Conservation (phyloP, 2,329 filamentous ascomycete species). For the Hymenoscyphus occultus region DNA sequence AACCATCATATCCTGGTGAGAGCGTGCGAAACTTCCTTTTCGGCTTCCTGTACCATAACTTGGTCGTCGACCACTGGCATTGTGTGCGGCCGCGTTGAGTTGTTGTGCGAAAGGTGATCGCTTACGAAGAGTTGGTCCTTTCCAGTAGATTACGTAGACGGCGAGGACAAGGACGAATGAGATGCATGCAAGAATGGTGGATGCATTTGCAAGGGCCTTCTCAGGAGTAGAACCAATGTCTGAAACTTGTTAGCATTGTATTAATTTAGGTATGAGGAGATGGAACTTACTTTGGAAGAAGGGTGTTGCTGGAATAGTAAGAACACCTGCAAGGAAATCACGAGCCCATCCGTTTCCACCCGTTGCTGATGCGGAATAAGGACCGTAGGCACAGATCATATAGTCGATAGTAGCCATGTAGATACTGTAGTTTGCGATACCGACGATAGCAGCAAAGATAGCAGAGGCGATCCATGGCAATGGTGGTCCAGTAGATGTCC, state of each 20-base stretch:
- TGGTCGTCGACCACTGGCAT: constrained; percentile 19
- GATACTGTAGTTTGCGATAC: constrained; percentile 68
- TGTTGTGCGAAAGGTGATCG: constrained; percentile 64
- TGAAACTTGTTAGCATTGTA: constrained; percentile 21
- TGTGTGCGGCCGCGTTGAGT: constrained; percentile 43
- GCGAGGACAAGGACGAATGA: constrained; percentile 59
- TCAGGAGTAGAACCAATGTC: constrained; percentile 51
- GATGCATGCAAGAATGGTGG: constrained; percentile 62
- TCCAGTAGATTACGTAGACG: constrained; percentile 66
- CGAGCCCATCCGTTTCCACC: constrained; percentile 73
- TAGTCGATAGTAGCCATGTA: constrained; percentile 79
- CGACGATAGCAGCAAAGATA: constrained; percentile 63
- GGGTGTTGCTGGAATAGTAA: constrained; percentile 65
- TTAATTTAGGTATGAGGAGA: neutral
- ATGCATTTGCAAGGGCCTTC: constrained; percentile 51
- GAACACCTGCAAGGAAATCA: constrained; percentile 70
- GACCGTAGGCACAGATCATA: constrained; percentile 72
- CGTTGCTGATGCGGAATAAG: constrained; percentile 70
- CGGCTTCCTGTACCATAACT: constrained; percentile 15
- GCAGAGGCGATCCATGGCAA: constrained; percentile 67
- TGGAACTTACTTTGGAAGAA: constrained; percentile 49
- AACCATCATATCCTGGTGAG: constrained; percentile 29
- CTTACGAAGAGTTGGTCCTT: constrained; percentile 57
- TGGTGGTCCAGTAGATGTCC: constrained; percentile 61
- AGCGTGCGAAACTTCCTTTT: constrained; percentile 27